Conservation (phyloP, 2,329 filamentous ascomycete species). For the Fusarium dlaminii region DNA sequence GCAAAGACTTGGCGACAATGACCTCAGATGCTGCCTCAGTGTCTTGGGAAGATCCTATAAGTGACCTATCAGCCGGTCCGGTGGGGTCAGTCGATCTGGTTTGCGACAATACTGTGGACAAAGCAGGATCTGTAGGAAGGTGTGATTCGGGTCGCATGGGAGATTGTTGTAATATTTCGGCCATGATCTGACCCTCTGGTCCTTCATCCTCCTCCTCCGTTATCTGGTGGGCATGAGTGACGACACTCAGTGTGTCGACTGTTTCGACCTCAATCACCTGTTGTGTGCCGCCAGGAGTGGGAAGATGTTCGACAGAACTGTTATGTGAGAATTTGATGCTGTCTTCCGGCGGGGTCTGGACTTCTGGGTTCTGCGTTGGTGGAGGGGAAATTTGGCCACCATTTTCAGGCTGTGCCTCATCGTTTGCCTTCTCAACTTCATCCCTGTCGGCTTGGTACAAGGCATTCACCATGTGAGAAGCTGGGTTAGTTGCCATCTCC, state of each 20-base stretch:
- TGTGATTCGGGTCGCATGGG: constrained; percentile 19
- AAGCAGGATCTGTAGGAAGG: constrained; percentile 13
- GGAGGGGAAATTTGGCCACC: constrained; percentile 37
- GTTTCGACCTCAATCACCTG: constrained; percentile 27
- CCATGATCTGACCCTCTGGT: constrained; percentile 45
- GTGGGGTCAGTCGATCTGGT: constrained; percentile 13
- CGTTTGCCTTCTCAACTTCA: constrained; percentile 1
- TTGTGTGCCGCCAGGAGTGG: constrained; percentile 39
- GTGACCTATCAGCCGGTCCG: constrained; percentile 11
- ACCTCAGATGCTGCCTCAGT: constrained; percentile 35
- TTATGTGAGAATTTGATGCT: constrained; percentile 13
- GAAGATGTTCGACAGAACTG: constrained; percentile 22
- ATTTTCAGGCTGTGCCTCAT: constrained; percentile 9
- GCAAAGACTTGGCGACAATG: constrained; percentile 44
- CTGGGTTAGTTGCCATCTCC: neutral
- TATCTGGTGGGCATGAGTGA: constrained; percentile 7
- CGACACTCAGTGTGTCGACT: constrained; percentile 13
- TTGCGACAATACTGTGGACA: constrained; percentile 13
- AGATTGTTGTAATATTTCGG: constrained; percentile 43
- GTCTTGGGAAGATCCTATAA: constrained; percentile 15
- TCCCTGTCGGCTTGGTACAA: neutral
- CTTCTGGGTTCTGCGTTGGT: constrained; percentile 28
- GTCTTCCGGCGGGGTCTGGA: constrained; percentile 22
- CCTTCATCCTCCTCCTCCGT: constrained; percentile 36
- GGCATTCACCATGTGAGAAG: neutral